Evolutionary conservation across 306 rosid species (phyloP).

Genomic region (Casuarina equisetifolia): DNA sequence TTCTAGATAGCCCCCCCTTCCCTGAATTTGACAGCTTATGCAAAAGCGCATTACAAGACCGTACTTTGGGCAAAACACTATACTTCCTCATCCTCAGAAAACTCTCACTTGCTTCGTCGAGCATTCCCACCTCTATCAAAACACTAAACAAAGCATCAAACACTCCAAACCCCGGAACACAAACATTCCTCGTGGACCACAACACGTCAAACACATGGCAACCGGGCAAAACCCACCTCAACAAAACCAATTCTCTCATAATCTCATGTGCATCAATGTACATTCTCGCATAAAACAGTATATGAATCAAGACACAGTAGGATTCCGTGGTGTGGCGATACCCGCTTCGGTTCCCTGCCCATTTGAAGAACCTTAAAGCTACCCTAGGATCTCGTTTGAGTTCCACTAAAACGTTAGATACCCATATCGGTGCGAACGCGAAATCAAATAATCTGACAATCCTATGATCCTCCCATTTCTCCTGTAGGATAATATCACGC

Average conservation of each 20-base stretch:
- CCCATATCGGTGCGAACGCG: conserved; percentile 66
- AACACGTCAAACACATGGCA: conserved; percentile 63
- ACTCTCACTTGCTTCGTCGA: conserved; percentile 70
- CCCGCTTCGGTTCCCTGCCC: conserved; percentile 54
- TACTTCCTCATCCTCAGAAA: conserved; percentile 69
- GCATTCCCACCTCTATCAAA: conserved; percentile 72
- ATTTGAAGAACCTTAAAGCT: conserved; percentile 68
- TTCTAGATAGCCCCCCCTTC: conserved; percentile 44
- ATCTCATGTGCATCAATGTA: conserved; percentile 53
- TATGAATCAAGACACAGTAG: conserved; percentile 71
- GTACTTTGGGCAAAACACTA: conserved; percentile 66
- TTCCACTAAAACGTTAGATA: conserved; percentile 57
- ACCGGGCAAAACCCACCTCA: conserved; percentile 50
- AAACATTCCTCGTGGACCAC: conserved; percentile 71
- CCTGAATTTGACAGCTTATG: conserved; percentile 63
- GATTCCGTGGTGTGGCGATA: conserved; percentile 61
- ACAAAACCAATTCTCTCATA: conserved; percentile 59
- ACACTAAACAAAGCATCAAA: conserved; percentile 89
- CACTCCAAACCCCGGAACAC: conserved; percentile 62
- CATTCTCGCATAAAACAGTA: conserved; percentile 63
- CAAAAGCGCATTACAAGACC: conserved; percentile 87
- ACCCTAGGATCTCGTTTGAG: conserved; percentile 58
- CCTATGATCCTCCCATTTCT: conserved; percentile 46
- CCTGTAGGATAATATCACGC: conserved; percentile 44
- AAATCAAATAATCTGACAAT: conserved; percentile 48